phyloP scores from a whole-genome alignment of 768 basidiomycete species.

The Neoboletus brunneissimus region DNA sequence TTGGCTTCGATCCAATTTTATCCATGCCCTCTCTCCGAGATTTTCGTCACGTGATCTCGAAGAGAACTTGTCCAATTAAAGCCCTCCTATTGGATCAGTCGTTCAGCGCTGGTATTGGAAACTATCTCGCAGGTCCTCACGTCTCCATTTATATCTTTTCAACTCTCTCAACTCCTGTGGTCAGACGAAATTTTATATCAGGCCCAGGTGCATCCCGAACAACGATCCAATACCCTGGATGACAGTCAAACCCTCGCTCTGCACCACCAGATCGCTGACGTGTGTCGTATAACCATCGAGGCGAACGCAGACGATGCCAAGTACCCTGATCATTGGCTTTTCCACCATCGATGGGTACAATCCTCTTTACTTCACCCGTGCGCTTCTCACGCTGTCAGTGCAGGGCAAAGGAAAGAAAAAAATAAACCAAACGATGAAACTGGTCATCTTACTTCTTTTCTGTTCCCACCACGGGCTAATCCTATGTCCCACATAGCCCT shows the following conservation, averaged over 20 bases:
- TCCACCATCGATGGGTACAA: conserved; percentile 64
- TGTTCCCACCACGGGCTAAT: conserved; percentile 1
- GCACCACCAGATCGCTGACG: conserved; percentile 50
- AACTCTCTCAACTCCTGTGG: background rate
- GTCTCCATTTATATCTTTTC: background rate
- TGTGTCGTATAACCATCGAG: conserved; percentile 60
- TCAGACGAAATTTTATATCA: conserved; percentile 74
- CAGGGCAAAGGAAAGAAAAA: conserved; percentile 62
- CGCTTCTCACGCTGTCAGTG: conserved; percentile 13
- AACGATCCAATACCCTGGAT: conserved; percentile 55
- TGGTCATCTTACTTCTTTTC: conserved; percentile 37
- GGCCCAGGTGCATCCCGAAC: conserved; percentile 68
- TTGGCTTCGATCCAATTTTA: conserved; percentile 78
- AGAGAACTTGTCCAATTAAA: conserved; percentile 65
- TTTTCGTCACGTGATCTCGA: conserved; percentile 48
- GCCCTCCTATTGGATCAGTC: conserved; percentile 76
- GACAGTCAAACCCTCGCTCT: conserved; percentile 47
- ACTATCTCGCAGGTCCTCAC: conserved; percentile 70
- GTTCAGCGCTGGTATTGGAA: conserved; percentile 79
- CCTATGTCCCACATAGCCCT: conserved; percentile 44
- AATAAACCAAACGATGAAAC: conserved; percentile 41
- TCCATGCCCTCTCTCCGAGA: conserved; percentile 57
- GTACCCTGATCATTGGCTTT: conserved; percentile 69
- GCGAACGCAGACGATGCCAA: conserved; percentile 66
- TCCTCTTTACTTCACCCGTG: background rate